Conservation (phyloP, 108 stramenopile species). For the Conticribra guillardii region DNA sequence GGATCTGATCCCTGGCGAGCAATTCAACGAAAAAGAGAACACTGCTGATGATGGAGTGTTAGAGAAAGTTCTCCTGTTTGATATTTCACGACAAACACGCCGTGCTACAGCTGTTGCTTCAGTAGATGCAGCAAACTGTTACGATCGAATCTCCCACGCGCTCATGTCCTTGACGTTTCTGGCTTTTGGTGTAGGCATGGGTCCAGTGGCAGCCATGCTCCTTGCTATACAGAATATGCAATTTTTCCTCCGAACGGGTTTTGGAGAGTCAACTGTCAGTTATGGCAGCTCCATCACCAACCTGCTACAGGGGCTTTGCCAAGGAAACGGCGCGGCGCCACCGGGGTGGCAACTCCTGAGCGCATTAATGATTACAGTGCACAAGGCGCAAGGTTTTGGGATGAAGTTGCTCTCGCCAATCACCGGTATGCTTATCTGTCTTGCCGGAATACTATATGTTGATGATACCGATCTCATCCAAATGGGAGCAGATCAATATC, state of each 20-base stretch:
- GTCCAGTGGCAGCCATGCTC: slow-evolving; percentile 13
- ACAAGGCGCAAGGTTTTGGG: slow-evolving; percentile 4
- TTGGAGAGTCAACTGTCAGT: slow-evolving; percentile 17
- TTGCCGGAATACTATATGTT: slow-evolving; percentile 18
- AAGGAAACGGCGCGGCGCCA: slow-evolving; percentile 34
- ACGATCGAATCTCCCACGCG: slow-evolving; percentile 18
- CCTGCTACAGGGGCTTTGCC: slow-evolving; percentile 25
- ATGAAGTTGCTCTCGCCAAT: background rate
- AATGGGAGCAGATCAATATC: too few species aligned
- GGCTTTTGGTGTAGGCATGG: background rate
- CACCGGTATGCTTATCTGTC: background rate
- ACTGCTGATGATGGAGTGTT: slow-evolving; percentile 33
- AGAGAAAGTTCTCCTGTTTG: slow-evolving; percentile 12
- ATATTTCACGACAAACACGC: slow-evolving; percentile 2
- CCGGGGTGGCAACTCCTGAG: slow-evolving; percentile 13
- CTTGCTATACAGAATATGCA: slow-evolving; percentile 19
- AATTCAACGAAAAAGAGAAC: slow-evolving; percentile 5
- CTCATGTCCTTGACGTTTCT: slow-evolving; percentile 1
- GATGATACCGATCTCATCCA: slow-evolving; percentile 17
- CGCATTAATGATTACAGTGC: slow-evolving; percentile 6
- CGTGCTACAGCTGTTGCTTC: slow-evolving; percentile 1
- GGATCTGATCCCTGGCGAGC: slow-evolving; percentile 25
- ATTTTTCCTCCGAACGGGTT: slow-evolving; percentile 30
- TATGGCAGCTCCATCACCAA: background rate
- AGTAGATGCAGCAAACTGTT: slow-evolving; percentile 16